phyloP scores from a whole-genome alignment of 78 protist genomes.

The Speleostelium caveatum region DNA sequence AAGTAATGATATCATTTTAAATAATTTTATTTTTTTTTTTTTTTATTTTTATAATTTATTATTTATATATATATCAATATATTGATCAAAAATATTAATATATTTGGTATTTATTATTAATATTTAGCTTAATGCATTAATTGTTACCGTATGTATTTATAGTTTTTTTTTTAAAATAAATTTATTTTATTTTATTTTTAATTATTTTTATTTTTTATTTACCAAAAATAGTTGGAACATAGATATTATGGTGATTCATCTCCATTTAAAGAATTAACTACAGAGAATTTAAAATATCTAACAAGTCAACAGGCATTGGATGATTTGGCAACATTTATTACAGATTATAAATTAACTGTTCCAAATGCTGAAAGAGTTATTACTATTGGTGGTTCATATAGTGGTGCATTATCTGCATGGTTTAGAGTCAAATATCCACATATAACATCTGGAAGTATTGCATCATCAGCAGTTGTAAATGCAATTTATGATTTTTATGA shows the following conservation, averaged over 20 bases:
- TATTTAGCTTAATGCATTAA: neutral
- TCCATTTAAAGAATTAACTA: constrained; percentile 70
- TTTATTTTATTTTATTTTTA: neutral
- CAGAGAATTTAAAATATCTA: constrained; percentile 84
- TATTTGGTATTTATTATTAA: no score
- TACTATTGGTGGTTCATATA: constrained; percentile 63
- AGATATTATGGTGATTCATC: constrained; percentile 89
- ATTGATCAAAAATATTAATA: no score
- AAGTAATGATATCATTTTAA: no score
- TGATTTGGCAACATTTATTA: constrained; percentile 52
- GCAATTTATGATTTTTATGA: constrained; percentile 63
- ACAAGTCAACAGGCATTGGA: constrained; percentile 83
- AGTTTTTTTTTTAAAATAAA: neutral
- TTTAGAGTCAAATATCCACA: constrained; percentile 76
- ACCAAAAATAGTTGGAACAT: constrained; percentile 73
- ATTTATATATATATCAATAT: no score
- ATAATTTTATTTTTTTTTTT: no score
- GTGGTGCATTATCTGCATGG: constrained; percentile 79
- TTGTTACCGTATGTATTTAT: neutral
- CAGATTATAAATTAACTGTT: neutral
- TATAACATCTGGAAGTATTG: constrained; percentile 49
- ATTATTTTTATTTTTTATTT: no score
- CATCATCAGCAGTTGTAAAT: constrained; percentile 70
- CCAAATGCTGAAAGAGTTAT: neutral
- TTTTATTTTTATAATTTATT: no score